Conservation (phyloP, 805 yeast genomes). For the Saturnispora kantuleensis region DNA sequence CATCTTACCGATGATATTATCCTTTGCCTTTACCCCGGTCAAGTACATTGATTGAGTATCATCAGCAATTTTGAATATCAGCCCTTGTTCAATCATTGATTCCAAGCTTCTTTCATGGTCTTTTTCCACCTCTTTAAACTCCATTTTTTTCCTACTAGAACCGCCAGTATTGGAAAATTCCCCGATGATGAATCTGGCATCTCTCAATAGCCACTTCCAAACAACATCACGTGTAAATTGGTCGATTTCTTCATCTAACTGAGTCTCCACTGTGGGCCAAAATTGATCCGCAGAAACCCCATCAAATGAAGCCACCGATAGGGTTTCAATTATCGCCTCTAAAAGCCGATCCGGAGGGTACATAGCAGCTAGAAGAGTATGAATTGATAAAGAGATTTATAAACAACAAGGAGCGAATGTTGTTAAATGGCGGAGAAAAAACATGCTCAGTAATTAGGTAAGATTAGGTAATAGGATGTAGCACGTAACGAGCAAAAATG, state of each 20-base stretch:
- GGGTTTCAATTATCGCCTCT: slow-evolving; percentile 23
- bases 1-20: slow-evolving; percentile 42
- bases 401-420: not conserved
- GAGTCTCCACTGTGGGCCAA: slow-evolving; percentile 24
- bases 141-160: not conserved
- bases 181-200: slow-evolving; percentile 19
- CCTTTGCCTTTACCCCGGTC: slow-evolving; percentile 45
- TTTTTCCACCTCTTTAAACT: not conserved
- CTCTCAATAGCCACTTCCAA: slow-evolving; percentile 30
- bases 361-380: not conserved
- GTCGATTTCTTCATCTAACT: slow-evolving; percentile 18
- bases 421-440: no score
- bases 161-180: not conserved
- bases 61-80: slow-evolving; percentile 33
- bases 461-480: no score
- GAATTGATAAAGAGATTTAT: not conserved
- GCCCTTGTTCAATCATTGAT: not conserved
- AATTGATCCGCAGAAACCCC: slow-evolving; percentile 26
- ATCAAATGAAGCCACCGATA: slow-evolving; percentile 27
- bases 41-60: slow-evolving; percentile 49
- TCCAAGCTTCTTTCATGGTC: not conserved
- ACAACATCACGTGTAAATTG: slow-evolving; percentile 25
- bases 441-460: no score
- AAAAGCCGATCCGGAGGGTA: slow-evolving; percentile 29
- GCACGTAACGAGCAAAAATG: no score